Evolutionary conservation across 2,329 filamentous ascomycete species (phyloP).

Genomic region (Myriosclerotinia duriaeana): DNA sequence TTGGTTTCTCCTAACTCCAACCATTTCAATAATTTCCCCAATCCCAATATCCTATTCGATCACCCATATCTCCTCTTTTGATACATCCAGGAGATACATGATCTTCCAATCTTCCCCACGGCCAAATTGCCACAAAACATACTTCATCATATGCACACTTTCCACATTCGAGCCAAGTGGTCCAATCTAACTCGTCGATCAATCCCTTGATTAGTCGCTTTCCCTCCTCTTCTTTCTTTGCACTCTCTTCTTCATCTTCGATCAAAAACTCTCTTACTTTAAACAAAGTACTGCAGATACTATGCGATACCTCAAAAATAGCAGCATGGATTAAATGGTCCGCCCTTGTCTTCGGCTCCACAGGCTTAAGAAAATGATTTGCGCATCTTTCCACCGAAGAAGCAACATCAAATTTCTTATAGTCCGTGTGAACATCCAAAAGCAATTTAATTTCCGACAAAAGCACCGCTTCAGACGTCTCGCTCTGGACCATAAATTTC

Average conservation of each 20-base stretch:
- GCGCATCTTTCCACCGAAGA: constrained; percentile 50
- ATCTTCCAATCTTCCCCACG: constrained; percentile 54
- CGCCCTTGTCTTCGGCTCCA: constrained; percentile 42
- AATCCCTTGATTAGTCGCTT: constrained; percentile 11
- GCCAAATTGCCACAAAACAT: constrained; percentile 64
- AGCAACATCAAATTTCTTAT: constrained; percentile 42
- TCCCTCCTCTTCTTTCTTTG: neutral
- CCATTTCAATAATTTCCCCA: neutral
- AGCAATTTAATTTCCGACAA: constrained; percentile 45
- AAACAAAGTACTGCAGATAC: constrained; percentile 45
- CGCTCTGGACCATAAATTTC: constrained; percentile 28
- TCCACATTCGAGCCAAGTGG: constrained; percentile 56
- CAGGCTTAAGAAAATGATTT: constrained; percentile 46
- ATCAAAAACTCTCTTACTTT: constrained; percentile 29
- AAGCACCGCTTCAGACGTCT: constrained; percentile 29
- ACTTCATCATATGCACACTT: constrained; percentile 54
- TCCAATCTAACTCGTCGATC: constrained; percentile 46
- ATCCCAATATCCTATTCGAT: constrained; percentile 20
- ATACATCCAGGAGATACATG: constrained; percentile 50
- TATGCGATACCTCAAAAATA: constrained; percentile 43
- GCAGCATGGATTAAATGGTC: constrained; percentile 50
- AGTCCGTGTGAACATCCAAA: constrained; percentile 48
- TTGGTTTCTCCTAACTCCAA: neutral
- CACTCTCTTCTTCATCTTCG: neutral
- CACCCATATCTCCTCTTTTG: constrained; percentile 28